phyloP scores from a whole-genome alignment of 2,329 filamentous ascomycete species.

The Ophiostoma novo-ulmi region DNA sequence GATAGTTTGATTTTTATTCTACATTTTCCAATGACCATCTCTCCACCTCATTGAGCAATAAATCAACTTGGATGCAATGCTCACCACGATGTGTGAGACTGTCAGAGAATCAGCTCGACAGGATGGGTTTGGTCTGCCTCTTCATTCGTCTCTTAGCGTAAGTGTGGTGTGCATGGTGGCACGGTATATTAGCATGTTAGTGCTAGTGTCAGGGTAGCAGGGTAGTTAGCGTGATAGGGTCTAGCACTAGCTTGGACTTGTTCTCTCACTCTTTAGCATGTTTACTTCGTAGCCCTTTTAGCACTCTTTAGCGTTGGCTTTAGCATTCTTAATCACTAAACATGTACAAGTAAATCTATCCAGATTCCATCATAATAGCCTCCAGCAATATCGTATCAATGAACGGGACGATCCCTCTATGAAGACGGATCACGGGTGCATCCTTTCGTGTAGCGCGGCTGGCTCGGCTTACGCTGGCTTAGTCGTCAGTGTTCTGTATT shows the following conservation, averaged over 20 bases:
- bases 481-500: not conserved
- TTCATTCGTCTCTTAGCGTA: not conserved
- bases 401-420: not conserved
- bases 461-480: not conserved
- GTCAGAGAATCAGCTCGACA: not conserved
- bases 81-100: not conserved
- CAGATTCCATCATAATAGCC: too few species aligned
- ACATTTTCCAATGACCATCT: too few species aligned
- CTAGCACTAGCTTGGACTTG: not conserved
- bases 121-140: not conserved
- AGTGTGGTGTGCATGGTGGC: not conserved
- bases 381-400: too few species aligned
- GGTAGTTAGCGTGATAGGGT: not conserved
- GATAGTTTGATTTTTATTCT: too few species aligned
- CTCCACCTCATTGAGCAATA: too few species aligned
- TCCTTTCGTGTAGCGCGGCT: slow-evolving; percentile 11
- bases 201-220: not conserved
- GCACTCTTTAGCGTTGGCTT: too few species aligned
- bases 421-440: slow-evolving; percentile 10
- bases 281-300: too few species aligned
- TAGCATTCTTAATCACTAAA: too few species aligned
- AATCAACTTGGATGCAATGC: not conserved
- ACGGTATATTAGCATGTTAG: too few species aligned
- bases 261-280: not conserved
- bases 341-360: too few species aligned